phyloP scores from a whole-genome alignment of 2,329 filamentous ascomycete genomes.

The Fusarium sp. region DNA sequence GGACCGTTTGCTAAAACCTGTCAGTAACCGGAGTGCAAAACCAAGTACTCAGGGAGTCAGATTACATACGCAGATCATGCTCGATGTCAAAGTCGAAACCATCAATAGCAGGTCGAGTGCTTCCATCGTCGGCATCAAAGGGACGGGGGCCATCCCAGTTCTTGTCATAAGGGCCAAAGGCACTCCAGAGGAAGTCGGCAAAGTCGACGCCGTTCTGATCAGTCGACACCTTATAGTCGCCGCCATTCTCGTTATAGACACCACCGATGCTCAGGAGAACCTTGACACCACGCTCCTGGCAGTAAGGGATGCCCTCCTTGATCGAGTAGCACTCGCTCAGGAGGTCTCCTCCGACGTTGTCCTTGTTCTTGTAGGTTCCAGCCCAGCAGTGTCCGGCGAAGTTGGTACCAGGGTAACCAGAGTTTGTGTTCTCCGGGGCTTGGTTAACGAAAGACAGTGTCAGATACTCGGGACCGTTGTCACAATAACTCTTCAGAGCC shows the following conservation, averaged over 20 bases:
- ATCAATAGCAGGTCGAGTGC: constrained; percentile 45
- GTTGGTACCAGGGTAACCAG: constrained; percentile 51
- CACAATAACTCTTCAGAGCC: constrained; percentile 48
- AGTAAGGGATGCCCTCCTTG: constrained; percentile 52
- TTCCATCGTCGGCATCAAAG: constrained; percentile 47
- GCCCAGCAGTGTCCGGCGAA: constrained; percentile 52
- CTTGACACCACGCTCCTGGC: constrained; percentile 54
- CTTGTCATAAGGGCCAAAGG: constrained; percentile 50
- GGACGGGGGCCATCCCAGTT: constrained; percentile 50
- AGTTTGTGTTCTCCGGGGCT: constrained; percentile 49
- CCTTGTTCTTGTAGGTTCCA: constrained; percentile 37
- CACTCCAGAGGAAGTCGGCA: constrained; percentile 50
- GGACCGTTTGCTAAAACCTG: constrained; percentile 45
- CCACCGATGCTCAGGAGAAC: constrained; percentile 55
- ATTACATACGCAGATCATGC: constrained; percentile 44
- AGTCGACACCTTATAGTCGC: constrained; percentile 48
- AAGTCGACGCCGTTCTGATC: constrained; percentile 48
- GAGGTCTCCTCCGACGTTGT: constrained; percentile 44
- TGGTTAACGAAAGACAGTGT: constrained; percentile 51
- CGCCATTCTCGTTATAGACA: constrained; percentile 33
- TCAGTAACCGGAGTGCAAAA: background rate
- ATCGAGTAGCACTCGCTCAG: constrained; percentile 49
- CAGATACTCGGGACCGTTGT: constrained; percentile 50
- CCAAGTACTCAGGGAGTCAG: background rate
- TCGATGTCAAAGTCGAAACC: constrained; percentile 57